Conservation (phyloP, 139 green algal genomes). For the Coccomyxa sp. region DNA sequence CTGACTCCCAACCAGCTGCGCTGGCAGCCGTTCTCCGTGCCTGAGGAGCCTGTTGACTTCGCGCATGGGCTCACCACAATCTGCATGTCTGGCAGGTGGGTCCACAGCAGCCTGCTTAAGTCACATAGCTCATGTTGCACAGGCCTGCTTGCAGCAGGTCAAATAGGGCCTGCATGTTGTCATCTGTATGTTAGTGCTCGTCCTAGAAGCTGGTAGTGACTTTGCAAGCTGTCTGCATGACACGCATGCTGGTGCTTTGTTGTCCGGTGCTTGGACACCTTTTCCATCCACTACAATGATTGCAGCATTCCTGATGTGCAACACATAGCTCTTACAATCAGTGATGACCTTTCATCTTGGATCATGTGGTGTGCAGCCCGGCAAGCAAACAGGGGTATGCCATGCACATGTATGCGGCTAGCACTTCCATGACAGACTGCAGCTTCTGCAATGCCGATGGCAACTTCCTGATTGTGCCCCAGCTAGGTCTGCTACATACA, state of each 20-base stretch:
- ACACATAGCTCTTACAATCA: background rate
- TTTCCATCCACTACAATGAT: background rate
- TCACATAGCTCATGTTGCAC: background rate
- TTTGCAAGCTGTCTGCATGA: background rate
- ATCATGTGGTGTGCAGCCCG: conserved; percentile 40
- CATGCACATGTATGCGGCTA: conserved; percentile 86
- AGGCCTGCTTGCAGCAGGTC: background rate
- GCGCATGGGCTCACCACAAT: conserved; percentile 80
- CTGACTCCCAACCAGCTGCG: conserved; percentile 90
- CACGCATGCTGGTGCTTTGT: background rate
- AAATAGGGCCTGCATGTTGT: too few species aligned
- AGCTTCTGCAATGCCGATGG: conserved; percentile 91
- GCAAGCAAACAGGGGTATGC: conserved; percentile 77
- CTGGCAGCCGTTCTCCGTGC: conserved; percentile 75
- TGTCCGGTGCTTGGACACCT: background rate
- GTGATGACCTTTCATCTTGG: background rate
- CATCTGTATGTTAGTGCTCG: background rate
- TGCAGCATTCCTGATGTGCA: background rate
- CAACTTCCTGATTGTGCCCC: conserved; percentile 93
- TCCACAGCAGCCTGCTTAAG: too few species aligned
- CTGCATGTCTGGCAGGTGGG: conserved; percentile 76
- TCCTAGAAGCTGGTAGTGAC: background rate
- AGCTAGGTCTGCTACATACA: conserved; percentile 48
- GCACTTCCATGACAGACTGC: conserved; percentile 60
- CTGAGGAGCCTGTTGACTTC: conserved; percentile 68